Percentiles rank a stretch among this genome's conserved stretches.
phyloP scores from a whole-genome alignment of 768 basidiomycete genomes.

The Auricularia heimuer region DNA sequence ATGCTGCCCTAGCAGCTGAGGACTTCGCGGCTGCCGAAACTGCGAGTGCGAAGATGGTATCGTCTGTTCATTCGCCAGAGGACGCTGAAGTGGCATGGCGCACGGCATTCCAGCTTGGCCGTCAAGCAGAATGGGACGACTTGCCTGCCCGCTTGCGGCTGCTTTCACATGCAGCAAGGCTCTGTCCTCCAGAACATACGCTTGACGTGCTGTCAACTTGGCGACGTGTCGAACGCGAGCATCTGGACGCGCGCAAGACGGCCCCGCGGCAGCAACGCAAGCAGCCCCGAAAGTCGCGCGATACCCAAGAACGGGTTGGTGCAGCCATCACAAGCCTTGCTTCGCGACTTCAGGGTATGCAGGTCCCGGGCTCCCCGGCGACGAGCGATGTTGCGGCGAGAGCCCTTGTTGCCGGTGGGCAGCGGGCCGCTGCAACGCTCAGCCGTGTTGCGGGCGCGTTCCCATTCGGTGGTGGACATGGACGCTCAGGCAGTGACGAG shows the following conservation, averaged over 20 bases:
- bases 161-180: slow-evolving; percentile 70
- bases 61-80: slow-evolving; percentile 31
- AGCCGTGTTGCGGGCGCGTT: slow-evolving; percentile 66
- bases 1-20: slow-evolving; percentile 72
- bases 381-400: slow-evolving; percentile 9
- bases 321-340: slow-evolving; percentile 5
- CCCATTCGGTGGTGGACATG: slow-evolving; percentile 48
- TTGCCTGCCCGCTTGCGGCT: slow-evolving; percentile 55
- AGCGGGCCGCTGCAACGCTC: slow-evolving; percentile 59
- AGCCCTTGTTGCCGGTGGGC: slow-evolving; percentile 19
- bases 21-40: slow-evolving; percentile 72
- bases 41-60: slow-evolving; percentile 61
- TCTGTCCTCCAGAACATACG: slow-evolving; percentile 76
- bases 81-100: slow-evolving; percentile 87
- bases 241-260: slow-evolving; percentile 36
- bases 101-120: slow-evolving; percentile 78
- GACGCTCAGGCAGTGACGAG: slow-evolving; percentile 19
- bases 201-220: slow-evolving; percentile 70
- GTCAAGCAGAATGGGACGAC: slow-evolving; percentile 68
- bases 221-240: slow-evolving; percentile 64
- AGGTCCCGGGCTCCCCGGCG: slow-evolving; percentile 10
- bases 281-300: slow-evolving; percentile 1
- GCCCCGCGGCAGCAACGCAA: slow-evolving; percentile 3
- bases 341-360: slow-evolving; percentile 7
- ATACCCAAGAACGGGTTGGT: slow-evolving; percentile 23